These are phyloP conservation scores for Coemansia sp. DNA, from an alignment of 192 early-diverging fungal genomes.

Conservation along the genomic window DNA sequence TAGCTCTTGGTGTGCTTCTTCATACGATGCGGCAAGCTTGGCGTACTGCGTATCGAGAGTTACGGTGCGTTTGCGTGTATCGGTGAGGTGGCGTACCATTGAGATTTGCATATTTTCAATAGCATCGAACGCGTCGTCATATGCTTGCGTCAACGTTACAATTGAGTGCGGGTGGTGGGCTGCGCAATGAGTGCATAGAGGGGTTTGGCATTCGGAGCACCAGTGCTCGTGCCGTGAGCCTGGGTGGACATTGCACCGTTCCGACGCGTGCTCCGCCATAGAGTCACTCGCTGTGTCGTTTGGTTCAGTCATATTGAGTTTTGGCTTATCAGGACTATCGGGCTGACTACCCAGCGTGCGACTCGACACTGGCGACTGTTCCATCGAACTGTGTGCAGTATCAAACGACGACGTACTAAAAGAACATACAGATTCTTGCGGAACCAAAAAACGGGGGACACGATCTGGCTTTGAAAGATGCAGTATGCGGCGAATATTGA, in stretches of 20 bases:
- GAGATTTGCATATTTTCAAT: conserved; percentile 36
- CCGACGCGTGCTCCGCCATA: background rate
- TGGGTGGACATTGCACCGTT: conserved; percentile 47
- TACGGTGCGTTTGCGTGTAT: conserved; percentile 35
- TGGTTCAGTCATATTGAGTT: too few species aligned
- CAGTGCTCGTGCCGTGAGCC: conserved; percentile 42
- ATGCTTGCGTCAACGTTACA: conserved; percentile 31
- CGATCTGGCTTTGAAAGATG: background rate
- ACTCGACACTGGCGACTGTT: background rate
- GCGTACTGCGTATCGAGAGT: conserved; percentile 9
- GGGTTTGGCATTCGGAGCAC: conserved; percentile 34
- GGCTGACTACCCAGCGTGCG: background rate
- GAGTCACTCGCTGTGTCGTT: too few species aligned
- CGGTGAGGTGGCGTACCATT: conserved; percentile 24
- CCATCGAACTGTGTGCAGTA: background rate
- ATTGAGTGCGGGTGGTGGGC: conserved; percentile 24
- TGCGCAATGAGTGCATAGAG: conserved; percentile 37
- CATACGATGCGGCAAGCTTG: conserved; percentile 7
- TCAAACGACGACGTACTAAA: background rate
- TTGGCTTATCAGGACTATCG: background rate
- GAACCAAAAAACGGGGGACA: background rate
- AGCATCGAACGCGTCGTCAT: conserved; percentile 49
- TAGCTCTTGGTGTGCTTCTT: conserved; percentile 12
- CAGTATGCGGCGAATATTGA: background rate
- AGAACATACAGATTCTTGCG: background rate